Conservation (phyloP, 345 rosid genomes). For the Kandelia obovata region DNA sequence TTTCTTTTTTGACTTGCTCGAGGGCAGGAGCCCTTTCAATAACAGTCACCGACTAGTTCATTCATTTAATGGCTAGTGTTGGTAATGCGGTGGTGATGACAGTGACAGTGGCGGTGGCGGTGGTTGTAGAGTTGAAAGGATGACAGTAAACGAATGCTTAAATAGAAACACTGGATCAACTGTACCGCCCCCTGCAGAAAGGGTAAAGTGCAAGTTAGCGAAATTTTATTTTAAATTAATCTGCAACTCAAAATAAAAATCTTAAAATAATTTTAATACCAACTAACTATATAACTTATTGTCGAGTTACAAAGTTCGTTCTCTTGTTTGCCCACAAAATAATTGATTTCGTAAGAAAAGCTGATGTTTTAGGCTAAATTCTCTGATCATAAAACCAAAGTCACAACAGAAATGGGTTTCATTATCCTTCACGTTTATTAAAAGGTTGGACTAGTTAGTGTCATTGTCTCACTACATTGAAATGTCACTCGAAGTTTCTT, state of each 20-base stretch:
- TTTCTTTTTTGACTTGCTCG: background rate
- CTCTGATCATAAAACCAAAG: too few species aligned
- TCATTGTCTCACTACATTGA: background rate
- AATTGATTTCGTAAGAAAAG: too few species aligned
- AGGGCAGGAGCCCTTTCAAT: background rate
- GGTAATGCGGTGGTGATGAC: background rate
- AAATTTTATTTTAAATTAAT: too few species aligned
- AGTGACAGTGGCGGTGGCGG: background rate
- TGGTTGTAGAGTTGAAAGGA: background rate
- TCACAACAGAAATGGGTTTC: too few species aligned
- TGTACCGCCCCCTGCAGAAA: background rate
- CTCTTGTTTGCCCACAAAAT: too few species aligned
- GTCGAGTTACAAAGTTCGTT: too few species aligned
- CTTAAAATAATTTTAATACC: too few species aligned
- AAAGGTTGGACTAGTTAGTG: background rate
- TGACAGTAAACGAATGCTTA: background rate
- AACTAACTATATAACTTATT: background rate
- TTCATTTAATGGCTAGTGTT: background rate
- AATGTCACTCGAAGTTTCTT: background rate
- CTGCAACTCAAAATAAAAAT: too few species aligned
- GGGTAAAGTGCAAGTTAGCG: constrained; percentile 5
- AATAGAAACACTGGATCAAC: background rate
- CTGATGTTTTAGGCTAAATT: too few species aligned
- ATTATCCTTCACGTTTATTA: too few species aligned
- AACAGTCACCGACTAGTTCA: background rate